Conservation (phyloP, 805 yeast species). For the Yamadazyma nakazawae region DNA sequence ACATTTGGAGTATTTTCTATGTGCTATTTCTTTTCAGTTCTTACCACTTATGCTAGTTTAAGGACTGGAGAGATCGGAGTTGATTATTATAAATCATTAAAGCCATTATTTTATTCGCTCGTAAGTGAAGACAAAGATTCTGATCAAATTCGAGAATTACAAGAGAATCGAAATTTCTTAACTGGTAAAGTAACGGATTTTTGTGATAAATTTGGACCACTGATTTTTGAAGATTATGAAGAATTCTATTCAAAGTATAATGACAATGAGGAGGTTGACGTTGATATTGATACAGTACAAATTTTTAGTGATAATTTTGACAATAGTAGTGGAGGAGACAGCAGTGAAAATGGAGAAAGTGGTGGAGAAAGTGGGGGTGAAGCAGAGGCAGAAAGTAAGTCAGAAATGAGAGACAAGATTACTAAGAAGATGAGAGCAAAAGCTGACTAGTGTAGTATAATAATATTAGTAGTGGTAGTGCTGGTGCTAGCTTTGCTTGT, state of each 20-base stretch:
- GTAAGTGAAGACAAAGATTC: constrained; percentile 26
- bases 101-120: constrained; percentile 34
- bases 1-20: constrained; percentile 23
- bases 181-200: constrained; percentile 29
- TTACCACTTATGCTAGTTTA: constrained; percentile 41
- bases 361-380: not conserved
- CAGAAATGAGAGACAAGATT: not conserved
- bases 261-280: constrained; percentile 3
- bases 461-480: no score
- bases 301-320: constrained; percentile 5
- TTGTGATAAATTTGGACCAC: constrained; percentile 37
- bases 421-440: constrained; percentile 1
- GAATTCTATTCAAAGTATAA: constrained; percentile 29
- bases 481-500: no score
- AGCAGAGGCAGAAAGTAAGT: not conserved
- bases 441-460: not conserved
- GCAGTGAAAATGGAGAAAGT: not conserved
- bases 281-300: constrained; percentile 3
- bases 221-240: constrained; percentile 36
- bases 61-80: constrained; percentile 42
- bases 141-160: constrained; percentile 31
- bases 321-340: not conserved
- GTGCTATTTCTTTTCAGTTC: constrained; percentile 35
- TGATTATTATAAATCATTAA: constrained; percentile 39
- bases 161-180: constrained; percentile 24